Base-by-base conservation (phyloP, 106 monocot species). In the Apostasia ramifera region DNA sequence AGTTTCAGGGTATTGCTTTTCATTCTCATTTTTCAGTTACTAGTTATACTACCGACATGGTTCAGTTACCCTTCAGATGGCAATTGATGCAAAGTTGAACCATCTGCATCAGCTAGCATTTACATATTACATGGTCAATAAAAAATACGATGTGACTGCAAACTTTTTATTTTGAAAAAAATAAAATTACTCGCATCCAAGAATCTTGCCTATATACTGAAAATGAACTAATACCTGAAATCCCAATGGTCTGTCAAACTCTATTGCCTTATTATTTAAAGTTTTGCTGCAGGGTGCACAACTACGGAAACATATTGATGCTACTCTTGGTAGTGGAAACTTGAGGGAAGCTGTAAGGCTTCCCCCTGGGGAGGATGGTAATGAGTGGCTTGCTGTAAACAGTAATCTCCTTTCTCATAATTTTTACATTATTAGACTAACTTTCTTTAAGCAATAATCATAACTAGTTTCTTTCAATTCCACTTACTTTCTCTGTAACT, bases 321-420 rank as follows among this genome's bases (percentile, higher is more conserved):
- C 95, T 69, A 95, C 95, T 63, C 73, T 95, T 44, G 95, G 95
- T 13, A 95, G 95, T 89, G 95, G 95, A 63, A 95, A 95, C 81
- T 81, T 95, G 68, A 82, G 89, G 76, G 95, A 95, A 82, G 95
- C 92, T 56, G 95, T 95, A 48, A 84, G 95, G 57, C 84, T 95
- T 63, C 95, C 95, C 5, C 95, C 92, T 73, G 95, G 95, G 50
- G 95, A 95, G 75, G 95, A 95, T 77, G 55, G 74, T 12, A 82
- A 95, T 77, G 95, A 95, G 71, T 95, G 95, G 95, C 92, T 95
- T 77, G 95, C 95, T 66, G 95, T 95, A 66, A 95, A 95, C 75
- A 95, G 95, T 95, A 88, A 85, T 65, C 47, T 13, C 45, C 42
- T 77, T 71, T 50, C 63, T 66, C 57, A 40, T 63, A n/a, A 70